Evolutionary conservation across 441 rosid species (phyloP), one percentile per base, ranked within the genome.

Genomic region (Sinapis alba): DNA sequence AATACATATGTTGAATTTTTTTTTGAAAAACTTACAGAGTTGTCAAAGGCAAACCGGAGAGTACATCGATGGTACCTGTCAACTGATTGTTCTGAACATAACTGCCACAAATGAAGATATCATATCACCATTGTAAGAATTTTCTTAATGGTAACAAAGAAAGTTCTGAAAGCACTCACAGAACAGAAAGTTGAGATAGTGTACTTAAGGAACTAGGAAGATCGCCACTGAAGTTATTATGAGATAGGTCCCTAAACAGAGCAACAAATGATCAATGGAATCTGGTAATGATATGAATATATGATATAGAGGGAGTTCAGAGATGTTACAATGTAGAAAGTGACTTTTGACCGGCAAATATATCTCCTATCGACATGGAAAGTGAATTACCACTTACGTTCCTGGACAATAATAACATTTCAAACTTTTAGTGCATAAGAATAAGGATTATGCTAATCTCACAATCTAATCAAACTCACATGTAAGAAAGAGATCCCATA

Each of bases 21-120:
- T n/a, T n/a, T n/a, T n/a, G n/a, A n/a, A n/a, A n/a, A 78, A 84
- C 98, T 90, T 84, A 96, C 99, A 93, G 83, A 75, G 88, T 82
- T 18, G 78, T 83, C 83, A 96, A 81, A 66, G 98, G 91, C 82
- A 88, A 84, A 50, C 75, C 75, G 13, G 82, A 65, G 69, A 96
- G 96, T 56, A 84, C 88, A 79, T 77, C 80, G 26, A 96, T 90
- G 16, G 92, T 75, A 76, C 99, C 99, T 28, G 90, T 89, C 77
- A 96, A 76, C 68, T 88, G 93, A 83, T 96, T 93, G 95, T 84
- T 89, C 88, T 96, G 98, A 81, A 93, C 58, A 81, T 88, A 84
- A 59, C 99, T 96, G 94, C 73, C 63, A 81, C 36, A 83, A 30
- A 82, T 69, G 54, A 65, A 41, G 81, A 83, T 59, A 82, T n/a